These are phyloP conservation scores for Candida cerambycidarum DNA, from an alignment of 805 yeast genomes.

Conservation along the genomic window DNA sequence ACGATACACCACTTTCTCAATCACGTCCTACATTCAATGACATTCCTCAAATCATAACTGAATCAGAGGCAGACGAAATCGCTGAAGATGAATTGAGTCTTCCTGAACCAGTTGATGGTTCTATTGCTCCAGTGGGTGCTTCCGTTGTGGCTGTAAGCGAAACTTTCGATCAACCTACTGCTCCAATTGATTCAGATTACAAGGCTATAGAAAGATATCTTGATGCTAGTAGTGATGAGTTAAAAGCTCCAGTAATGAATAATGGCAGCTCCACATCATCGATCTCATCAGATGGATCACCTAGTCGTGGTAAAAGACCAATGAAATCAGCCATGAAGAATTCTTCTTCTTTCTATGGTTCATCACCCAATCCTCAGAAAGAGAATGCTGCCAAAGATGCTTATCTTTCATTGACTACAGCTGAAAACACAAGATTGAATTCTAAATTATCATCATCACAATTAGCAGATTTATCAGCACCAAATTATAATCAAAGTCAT, in stretches of 20 bases:
- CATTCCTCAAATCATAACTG: slow-evolving; percentile 25
- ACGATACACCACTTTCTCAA: slow-evolving; percentile 21
- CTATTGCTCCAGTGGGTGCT: not conserved
- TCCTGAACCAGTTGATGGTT: not conserved
- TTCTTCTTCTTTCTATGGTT: slow-evolving; percentile 24
- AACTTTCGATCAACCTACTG: no score
- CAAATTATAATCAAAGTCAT: slow-evolving; percentile 15
- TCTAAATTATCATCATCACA: slow-evolving; percentile 53
- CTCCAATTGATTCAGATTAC: not conserved
- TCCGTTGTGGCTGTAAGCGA: no score
- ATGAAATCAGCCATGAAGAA: slow-evolving; percentile 54
- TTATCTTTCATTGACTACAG: slow-evolving; percentile 68
- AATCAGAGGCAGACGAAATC: not conserved
- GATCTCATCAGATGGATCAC: slow-evolving; percentile 27
- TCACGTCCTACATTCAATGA: slow-evolving; percentile 34
- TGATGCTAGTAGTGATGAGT: slow-evolving; percentile 5
- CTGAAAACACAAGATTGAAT: slow-evolving; percentile 74
- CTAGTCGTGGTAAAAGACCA: slow-evolving; percentile 32
- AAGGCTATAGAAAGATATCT: slow-evolving; percentile 2
- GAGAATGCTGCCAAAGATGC: slow-evolving; percentile 57
- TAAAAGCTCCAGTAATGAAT: slow-evolving; percentile 22
- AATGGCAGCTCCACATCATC: slow-evolving; percentile 32
- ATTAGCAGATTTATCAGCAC: slow-evolving; percentile 23
- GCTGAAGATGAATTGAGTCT: not conserved
- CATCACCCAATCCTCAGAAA: slow-evolving; percentile 8